Base-by-base conservation (phyloP, 768 basidiomycete species). In the Ramaria sp. region DNA sequence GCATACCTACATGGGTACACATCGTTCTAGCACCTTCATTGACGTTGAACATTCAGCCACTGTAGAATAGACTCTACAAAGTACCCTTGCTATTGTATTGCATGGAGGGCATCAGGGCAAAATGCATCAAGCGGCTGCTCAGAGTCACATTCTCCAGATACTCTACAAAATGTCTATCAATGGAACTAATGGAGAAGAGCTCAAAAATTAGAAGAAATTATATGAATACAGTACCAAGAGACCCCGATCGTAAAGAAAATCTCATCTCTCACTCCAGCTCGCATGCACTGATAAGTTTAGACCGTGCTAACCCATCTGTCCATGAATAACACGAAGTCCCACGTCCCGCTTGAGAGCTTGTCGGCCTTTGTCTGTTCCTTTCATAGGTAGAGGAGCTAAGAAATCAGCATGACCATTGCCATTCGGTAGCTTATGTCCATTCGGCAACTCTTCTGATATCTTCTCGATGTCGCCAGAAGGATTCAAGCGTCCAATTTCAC, bases 401-500 rank as follows among this genome's bases (percentile, higher is more conserved):
- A 30, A 45, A 34, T 57, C 55, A 48, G 37, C 47, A 33, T 31
- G 31, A 31, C 46, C 46, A 24, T 50, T 37, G 31, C 22, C 43
- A 10, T 57, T 43, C 10, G 47, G 13, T 22, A 31, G 34, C 19
- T 34, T 13, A 22, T 31, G 20, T 6, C 47, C 55, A 30, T 51
- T 54, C 24, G 41, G 42, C 15, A 54, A 6, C 9, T 50, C 50
- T 51, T 53, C 47, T 11, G 43, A 15, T 15, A 45, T 33, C 50
- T 59, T 59, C 24, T 48, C 43, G 34, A 52, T 38, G 7, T 31
- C n/a, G 11, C 55, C 55, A 4, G 54, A 34, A 1, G 59, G 46
- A 33, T 62, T 64, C 61, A 67, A 58, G 37, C 59, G 55, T 48
- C 77, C 73, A 82, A 93, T 88, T 73, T 92, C 91, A 64, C 75